These are phyloP conservation scores for Euphorbia tirucalli DNA, from an alignment of 345 rosid genomes.

Conservation along the genomic window DNA sequence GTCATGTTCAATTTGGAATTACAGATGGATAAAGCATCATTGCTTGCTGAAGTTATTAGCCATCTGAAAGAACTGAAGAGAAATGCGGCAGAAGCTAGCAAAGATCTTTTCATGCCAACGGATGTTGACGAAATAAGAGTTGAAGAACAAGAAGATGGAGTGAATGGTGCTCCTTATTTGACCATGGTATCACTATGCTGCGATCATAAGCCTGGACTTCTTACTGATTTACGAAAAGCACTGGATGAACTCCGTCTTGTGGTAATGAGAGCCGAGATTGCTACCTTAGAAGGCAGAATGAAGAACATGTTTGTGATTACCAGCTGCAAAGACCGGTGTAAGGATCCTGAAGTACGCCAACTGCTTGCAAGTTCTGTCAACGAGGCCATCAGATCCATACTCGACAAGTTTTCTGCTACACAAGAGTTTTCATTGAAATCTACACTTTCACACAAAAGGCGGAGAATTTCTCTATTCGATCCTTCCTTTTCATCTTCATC, in stretches of 20 bases:
- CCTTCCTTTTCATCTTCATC: conserved; percentile 49
- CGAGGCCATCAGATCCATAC: conserved; percentile 36
- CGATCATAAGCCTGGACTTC: conserved; percentile 47
- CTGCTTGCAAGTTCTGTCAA: conserved; percentile 29
- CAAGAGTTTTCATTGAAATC: conserved; percentile 41
- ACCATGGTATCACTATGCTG: conserved; percentile 55
- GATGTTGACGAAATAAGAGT: conserved; percentile 53
- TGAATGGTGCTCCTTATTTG: conserved; percentile 28
- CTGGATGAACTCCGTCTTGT: conserved; percentile 43
- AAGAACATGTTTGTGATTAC: conserved; percentile 45
- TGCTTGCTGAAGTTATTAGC: conserved; percentile 57
- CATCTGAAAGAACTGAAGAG: conserved; percentile 54
- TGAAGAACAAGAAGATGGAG: conserved; percentile 26
- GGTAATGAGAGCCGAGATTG: conserved; percentile 45
- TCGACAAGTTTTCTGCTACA: conserved; percentile 41
- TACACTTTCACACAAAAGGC: conserved; percentile 41
- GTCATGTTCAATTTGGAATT: neutral
- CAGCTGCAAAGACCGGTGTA: conserved; percentile 21
- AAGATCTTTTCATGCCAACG: conserved; percentile 50
- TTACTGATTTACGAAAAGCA: conserved; percentile 48
- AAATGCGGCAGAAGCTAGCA: conserved; percentile 39
- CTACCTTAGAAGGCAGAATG: conserved; percentile 50
- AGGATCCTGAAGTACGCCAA: conserved; percentile 16
- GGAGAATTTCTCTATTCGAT: conserved; percentile 37
- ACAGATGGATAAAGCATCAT: conserved; percentile 76